Evolutionary conservation across 805 yeast species (phyloP).

Genomic region (Candida quercuum): DNA sequence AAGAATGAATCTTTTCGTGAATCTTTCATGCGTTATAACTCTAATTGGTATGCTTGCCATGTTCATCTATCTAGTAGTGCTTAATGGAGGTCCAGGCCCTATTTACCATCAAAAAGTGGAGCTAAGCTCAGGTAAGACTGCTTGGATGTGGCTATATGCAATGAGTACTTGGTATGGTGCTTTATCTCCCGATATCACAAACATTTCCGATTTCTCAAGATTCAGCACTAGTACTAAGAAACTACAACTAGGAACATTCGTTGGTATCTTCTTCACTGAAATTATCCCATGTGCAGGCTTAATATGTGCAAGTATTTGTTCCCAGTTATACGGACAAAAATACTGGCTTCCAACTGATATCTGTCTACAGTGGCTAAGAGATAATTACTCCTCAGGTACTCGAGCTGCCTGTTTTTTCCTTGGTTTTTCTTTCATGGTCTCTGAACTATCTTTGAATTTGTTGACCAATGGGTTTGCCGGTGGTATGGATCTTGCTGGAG

Average conservation of each 20-base stretch:
- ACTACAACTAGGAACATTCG: constrained; percentile 25
- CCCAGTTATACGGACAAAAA: constrained; percentile 29
- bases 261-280: constrained; percentile 31
- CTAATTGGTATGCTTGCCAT: constrained; percentile 37
- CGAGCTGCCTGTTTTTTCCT: constrained; percentile 38
- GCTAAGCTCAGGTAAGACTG: constrained; percentile 24
- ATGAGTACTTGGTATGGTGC: constrained; percentile 37
- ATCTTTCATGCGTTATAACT: constrained; percentile 30
- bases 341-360: constrained; percentile 36
- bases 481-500: constrained; percentile 21
- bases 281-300: constrained; percentile 36
- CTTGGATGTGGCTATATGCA: constrained; percentile 37
- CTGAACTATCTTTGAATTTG: constrained; percentile 31
- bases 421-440: constrained; percentile 29
- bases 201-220: constrained; percentile 36
- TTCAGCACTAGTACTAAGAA: constrained; percentile 27
- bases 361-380: constrained; percentile 32
- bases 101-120: constrained; percentile 23
- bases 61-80: constrained; percentile 28
- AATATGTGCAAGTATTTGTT: constrained; percentile 31
- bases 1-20: constrained; percentile 31
- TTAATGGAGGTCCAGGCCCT: constrained; percentile 33
- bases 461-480: constrained; percentile 33
- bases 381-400: constrained; percentile 28
- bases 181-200: constrained; percentile 33